A percentile compares a stretch with the other conserved stretches of the same genome.
phyloP scores from a whole-genome alignment of 768 basidiomycete genomes.

The Lenzites betulinus region DNA sequence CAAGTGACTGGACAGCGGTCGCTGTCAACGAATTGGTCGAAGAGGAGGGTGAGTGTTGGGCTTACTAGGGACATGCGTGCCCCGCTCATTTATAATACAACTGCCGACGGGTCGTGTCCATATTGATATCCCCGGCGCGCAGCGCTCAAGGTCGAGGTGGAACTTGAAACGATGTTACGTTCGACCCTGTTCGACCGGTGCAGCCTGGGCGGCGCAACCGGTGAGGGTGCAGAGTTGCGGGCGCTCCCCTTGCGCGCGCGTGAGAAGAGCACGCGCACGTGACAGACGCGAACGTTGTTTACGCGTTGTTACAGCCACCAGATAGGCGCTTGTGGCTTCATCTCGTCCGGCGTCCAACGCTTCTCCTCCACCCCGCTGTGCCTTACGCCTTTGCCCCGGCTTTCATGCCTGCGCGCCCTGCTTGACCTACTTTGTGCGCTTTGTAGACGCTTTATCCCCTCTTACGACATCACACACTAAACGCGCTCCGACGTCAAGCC shows the following conservation, averaged over 20 bases:
- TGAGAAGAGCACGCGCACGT: conserved; percentile 25
- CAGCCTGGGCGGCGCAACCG: too few species aligned
- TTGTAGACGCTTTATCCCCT: background rate
- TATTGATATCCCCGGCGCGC: background rate
- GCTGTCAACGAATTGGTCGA: background rate
- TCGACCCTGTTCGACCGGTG: too few species aligned
- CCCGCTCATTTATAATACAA: background rate
- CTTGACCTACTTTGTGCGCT: background rate
- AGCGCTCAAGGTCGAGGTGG: background rate
- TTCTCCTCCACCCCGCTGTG: background rate
- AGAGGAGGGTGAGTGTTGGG: background rate
- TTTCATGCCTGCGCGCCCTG: background rate
- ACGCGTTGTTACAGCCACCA: conserved; percentile 26
- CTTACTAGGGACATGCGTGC: too few species aligned
- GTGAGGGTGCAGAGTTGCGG: too few species aligned
- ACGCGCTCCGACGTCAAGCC: background rate
- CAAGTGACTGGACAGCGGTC: background rate
- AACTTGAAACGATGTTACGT: too few species aligned
- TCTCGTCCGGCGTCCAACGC: background rate
- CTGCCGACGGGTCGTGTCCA: background rate
- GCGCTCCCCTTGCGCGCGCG: background rate
- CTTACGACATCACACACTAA: too few species aligned
- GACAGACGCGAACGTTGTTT: conserved; percentile 35
- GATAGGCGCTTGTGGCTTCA: background rate
- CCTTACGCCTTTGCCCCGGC: background rate